phyloP scores from a whole-genome alignment of 2,329 filamentous ascomycete species.

The Pseudogymnoascus sp. region DNA sequence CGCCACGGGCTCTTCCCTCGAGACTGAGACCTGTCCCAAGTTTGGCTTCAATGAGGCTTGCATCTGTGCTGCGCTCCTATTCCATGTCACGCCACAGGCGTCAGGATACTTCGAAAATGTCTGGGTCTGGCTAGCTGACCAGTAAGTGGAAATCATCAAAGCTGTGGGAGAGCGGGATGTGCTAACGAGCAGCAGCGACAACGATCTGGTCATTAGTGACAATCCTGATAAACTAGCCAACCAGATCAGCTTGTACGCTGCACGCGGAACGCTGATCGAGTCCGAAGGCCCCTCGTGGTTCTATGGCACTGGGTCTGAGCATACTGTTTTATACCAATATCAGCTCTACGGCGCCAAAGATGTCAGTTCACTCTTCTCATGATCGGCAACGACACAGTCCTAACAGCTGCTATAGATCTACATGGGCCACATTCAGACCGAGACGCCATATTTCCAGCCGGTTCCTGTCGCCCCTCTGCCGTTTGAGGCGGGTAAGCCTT shows the following conservation, averaged over 20 bases:
- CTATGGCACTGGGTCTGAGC: neutral
- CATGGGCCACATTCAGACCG: constrained; percentile 33
- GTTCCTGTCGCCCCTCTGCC: constrained; percentile 12
- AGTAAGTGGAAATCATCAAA: constrained; percentile 14
- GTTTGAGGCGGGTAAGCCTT: neutral
- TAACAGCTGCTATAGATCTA: constrained; percentile 25
- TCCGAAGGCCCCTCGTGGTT: neutral
- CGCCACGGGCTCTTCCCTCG: constrained; percentile 22
- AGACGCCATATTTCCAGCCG: constrained; percentile 43
- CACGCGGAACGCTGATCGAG: constrained; percentile 27
- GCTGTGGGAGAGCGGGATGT: too few species aligned
- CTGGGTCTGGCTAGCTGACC: constrained; percentile 38
- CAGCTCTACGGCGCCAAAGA: constrained; percentile 34
- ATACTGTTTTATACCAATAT: constrained; percentile 39
- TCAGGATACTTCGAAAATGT: constrained; percentile 38
- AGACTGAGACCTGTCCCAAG: constrained; percentile 29
- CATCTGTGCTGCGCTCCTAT: constrained; percentile 24
- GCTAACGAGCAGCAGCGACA: constrained; percentile 11
- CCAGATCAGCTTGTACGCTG: constrained; percentile 31
- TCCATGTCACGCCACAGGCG: constrained; percentile 25
- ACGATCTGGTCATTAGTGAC: constrained; percentile 21
- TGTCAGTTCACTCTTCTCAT: neutral
- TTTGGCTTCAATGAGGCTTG: constrained; percentile 26
- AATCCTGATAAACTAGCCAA: constrained; percentile 6
- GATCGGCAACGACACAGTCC: too few species aligned